Conservation (phyloP, 192 early-diverging fungal species). For the Obelidium mucronatum region DNA sequence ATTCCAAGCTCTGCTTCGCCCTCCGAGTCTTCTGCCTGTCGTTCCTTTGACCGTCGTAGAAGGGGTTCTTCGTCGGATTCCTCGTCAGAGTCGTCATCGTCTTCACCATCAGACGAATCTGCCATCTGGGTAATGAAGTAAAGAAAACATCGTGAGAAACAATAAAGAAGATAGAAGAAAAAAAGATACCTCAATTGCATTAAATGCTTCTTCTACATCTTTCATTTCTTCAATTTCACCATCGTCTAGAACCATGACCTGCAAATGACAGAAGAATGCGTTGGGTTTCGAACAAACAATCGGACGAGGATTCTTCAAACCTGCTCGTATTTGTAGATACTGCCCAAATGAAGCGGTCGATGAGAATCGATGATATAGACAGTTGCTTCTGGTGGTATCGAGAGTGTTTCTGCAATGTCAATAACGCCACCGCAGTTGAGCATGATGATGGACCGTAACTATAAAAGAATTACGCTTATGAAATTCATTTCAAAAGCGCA, state of each 20-base stretch:
- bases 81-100: conserved; percentile 24
- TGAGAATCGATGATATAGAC: conserved; percentile 89
- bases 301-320: conserved; percentile 31
- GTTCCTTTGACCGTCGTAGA: not conserved
- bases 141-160: no score
- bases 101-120: not conserved
- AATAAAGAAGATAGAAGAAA: not conserved
- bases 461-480: not conserved
- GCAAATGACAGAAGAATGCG: not conserved
- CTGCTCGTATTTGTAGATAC: conserved; percentile 77
- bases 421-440: conserved; percentile 88
- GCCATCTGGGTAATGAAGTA: not conserved
- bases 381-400: conserved; percentile 61
- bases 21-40: conserved; percentile 33
- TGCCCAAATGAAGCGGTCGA: conserved; percentile 86
- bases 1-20: conserved; percentile 18
- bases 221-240: conserved; percentile 76
- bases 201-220: conserved; percentile 72
- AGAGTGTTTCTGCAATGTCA: conserved; percentile 72
- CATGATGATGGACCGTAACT: conserved; percentile 79
- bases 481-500: not conserved
- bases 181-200: conserved; percentile 64
- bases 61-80: not conserved
- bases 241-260: conserved; percentile 86
- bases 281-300: not conserved